phyloP scores from a whole-genome alignment of 164 flowering plant genomes.

The Macadamia integrifolia region DNA sequence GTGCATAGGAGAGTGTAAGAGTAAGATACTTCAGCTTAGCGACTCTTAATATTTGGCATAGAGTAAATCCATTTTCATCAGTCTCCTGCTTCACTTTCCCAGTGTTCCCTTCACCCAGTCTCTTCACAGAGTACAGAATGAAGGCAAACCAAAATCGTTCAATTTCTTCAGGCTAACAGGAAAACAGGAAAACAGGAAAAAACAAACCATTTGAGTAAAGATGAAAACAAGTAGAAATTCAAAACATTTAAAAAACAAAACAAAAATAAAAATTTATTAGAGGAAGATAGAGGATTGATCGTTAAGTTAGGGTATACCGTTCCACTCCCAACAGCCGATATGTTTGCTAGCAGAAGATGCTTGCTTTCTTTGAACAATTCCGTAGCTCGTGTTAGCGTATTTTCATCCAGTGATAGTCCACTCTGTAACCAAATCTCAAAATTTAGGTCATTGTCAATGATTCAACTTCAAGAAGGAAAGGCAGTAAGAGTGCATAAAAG shows the following conservation, averaged over 20 bases:
- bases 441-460: slow-evolving; percentile 1
- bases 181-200: neutral
- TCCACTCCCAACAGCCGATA: slow-evolving; percentile 54
- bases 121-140: slow-evolving; percentile 55
- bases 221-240: neutral
- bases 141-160: slow-evolving; percentile 84
- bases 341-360: slow-evolving; percentile 41
- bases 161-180: slow-evolving; percentile 64
- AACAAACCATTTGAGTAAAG: neutral
- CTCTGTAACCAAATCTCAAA: slow-evolving; percentile 30
- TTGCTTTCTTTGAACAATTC: slow-evolving; percentile 61
- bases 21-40: slow-evolving; percentile 60
- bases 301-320: slow-evolving; percentile 28
- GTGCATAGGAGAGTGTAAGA: neutral
- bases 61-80: slow-evolving; percentile 34
- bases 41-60: slow-evolving; percentile 67
- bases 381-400: slow-evolving; percentile 28
- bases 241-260: too few species aligned
- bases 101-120: slow-evolving; percentile 34
- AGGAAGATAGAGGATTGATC: too few species aligned
- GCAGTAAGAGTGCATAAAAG: neutral
- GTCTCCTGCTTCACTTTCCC: slow-evolving; percentile 18
- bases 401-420: slow-evolving; percentile 48
- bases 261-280: too few species aligned
- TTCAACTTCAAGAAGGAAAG: neutral